Evolutionary conservation across 768 basidiomycete species (phyloP).

Genomic region (Boletellus ananiceps): DNA sequence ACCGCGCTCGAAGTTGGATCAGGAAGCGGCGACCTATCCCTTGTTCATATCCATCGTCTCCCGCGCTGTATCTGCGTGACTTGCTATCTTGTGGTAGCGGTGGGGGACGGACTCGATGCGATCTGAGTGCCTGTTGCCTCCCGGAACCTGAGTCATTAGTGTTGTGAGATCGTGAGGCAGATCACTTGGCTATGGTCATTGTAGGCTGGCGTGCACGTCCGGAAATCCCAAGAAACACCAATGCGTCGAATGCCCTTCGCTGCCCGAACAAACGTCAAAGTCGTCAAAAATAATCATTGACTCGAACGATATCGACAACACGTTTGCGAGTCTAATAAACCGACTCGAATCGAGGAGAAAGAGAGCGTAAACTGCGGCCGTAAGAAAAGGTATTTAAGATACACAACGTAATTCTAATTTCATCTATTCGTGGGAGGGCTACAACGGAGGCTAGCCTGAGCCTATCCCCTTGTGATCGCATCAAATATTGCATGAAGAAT

Average conservation of each 20-base stretch:
- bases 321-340: neutral
- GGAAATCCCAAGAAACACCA: too few species aligned
- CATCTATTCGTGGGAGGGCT: constrained; percentile 13
- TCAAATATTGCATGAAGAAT: constrained; percentile 18
- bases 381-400: constrained; percentile 15
- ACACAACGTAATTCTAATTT: constrained; percentile 20
- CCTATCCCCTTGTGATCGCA: constrained; percentile 9
- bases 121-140: neutral
- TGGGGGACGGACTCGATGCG: neutral
- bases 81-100: neutral
- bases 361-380: neutral
- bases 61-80: neutral
- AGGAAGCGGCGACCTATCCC: neutral
- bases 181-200: too few species aligned
- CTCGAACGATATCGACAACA: neutral
- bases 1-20: neutral
- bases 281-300: too few species aligned
- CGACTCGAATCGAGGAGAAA: constrained; percentile 2
- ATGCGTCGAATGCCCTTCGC: too few species aligned
- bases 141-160: too few species aligned
- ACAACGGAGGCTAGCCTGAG: constrained; percentile 20
- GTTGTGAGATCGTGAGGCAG: too few species aligned
- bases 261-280: too few species aligned
- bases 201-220: too few species aligned
- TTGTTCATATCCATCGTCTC: neutral